These are phyloP conservation scores for Piper betle DNA, from an alignment of 164 flowering plant genomes.

Conservation along the genomic window DNA sequence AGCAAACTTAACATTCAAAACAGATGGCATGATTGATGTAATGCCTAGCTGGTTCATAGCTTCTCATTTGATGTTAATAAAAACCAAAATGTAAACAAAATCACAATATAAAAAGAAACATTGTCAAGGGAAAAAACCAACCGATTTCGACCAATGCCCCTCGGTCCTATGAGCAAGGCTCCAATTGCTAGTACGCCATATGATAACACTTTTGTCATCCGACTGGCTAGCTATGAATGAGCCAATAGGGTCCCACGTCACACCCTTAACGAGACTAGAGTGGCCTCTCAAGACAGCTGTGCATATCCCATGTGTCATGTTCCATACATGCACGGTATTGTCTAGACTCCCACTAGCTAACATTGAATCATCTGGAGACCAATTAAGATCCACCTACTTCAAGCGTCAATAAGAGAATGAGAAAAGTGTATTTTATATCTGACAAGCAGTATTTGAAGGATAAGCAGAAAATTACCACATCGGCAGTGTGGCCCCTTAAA, in stretches of 20 bases:
- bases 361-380: conserved; percentile 98
- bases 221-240: conserved; percentile 98
- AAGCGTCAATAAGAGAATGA: conserved; percentile 37
- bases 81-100: too few species aligned
- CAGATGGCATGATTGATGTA: too few species aligned
- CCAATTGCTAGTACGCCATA: conserved; percentile 99
- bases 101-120: not conserved
- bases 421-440: not conserved
- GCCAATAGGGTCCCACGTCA: conserved; percentile 98
- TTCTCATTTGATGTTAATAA: too few species aligned
- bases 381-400: conserved; percentile 99
- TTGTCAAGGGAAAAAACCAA: conserved; percentile 19
- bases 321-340: conserved; percentile 93
- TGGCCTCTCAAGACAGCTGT: conserved; percentile 97
- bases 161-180: conserved; percentile 94
- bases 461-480: conserved; percentile 58
- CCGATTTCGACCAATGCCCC: conserved; percentile 99
- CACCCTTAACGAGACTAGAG: conserved; percentile 98
- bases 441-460: not conserved
- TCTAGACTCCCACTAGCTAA: conserved; percentile 97
- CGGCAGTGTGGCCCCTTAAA: conserved; percentile 97
- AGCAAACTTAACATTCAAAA: too few species aligned
- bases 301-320: conserved; percentile 88
- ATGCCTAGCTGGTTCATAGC: too few species aligned
- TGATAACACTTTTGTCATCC: conserved; percentile 95